Conservation (phyloP, 2,329 filamentous ascomycete species). For the Talaromyces sp. region DNA sequence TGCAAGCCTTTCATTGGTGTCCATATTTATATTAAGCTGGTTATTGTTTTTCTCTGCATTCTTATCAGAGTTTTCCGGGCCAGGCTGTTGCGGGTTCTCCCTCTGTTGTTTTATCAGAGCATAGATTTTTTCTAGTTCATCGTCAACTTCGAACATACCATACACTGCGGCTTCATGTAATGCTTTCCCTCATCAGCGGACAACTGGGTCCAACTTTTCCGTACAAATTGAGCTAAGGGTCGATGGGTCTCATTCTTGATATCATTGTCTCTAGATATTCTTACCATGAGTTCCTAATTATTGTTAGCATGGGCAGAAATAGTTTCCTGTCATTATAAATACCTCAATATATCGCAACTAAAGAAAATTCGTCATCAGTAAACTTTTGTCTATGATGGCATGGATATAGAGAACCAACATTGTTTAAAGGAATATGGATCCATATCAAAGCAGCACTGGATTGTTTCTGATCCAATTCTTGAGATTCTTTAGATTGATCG, state of each 20-base stretch:
- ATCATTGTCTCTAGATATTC: background rate
- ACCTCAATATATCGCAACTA: background rate
- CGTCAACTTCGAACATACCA: conserved; percentile 4
- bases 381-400: background rate
- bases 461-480: background rate
- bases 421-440: conserved; percentile 1
- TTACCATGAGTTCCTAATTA: conserved; percentile 1
- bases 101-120: background rate
- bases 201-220: conserved; percentile 7
- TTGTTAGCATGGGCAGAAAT: background rate
- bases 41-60: background rate
- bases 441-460: background rate
- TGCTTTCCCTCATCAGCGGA: conserved; percentile 10
- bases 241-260: conserved; percentile 8
- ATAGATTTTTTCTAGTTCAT: background rate
- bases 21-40: background rate
- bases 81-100: background rate
- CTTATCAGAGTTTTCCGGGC: background rate
- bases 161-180: conserved; percentile 15
- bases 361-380: background rate
- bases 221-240: conserved; percentile 5
- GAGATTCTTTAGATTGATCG: background rate
- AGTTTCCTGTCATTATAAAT: background rate
- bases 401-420: background rate
- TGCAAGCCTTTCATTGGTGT: background rate